phyloP scores from a whole-genome alignment of 495 filamentous ascomycete genomes.

The Aspergillus funiculosus region DNA sequence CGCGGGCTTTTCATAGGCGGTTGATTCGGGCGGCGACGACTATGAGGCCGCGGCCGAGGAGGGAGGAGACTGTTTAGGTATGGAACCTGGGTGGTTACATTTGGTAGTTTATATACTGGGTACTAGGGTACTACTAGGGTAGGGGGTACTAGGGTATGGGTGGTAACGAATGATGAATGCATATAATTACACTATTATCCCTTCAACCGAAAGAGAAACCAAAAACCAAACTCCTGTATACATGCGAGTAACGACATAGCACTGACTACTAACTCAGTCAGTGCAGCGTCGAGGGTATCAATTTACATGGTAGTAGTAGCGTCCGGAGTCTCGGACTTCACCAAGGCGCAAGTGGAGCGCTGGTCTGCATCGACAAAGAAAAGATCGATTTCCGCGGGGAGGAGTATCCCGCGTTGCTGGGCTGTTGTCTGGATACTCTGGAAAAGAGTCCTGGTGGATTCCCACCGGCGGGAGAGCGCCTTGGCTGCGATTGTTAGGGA shows the following conservation, averaged over 20 bases:
- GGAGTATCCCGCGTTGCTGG: constrained; percentile 18
- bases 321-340: constrained; percentile 7
- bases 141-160: too few relatives aligned
- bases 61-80: constrained; percentile 3
- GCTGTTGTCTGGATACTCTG: constrained; percentile 24
- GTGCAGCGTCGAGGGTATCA: constrained; percentile 5
- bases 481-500: constrained; percentile 20
- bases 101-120: too few relatives aligned
- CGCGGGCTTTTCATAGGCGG: too few relatives aligned
- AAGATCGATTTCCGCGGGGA: constrained; percentile 25
- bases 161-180: too few relatives aligned
- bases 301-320: background rate
- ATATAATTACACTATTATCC: too few relatives aligned
- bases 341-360: background rate
- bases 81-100: too few relatives aligned
- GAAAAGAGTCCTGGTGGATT: constrained; percentile 23
- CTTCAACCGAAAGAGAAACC: too few relatives aligned
- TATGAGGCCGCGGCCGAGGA: background rate
- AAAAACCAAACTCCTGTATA: too few relatives aligned
- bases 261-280: too few relatives aligned
- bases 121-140: too few relatives aligned
- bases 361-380: constrained; percentile 18
- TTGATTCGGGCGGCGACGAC: too few relatives aligned
- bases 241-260: too few relatives aligned
- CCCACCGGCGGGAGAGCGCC: constrained; percentile 27